Evolutionary conservation across 2,329 filamentous ascomycete species (phyloP).

Genomic region (Pseudogymnoascus sp.): DNA sequence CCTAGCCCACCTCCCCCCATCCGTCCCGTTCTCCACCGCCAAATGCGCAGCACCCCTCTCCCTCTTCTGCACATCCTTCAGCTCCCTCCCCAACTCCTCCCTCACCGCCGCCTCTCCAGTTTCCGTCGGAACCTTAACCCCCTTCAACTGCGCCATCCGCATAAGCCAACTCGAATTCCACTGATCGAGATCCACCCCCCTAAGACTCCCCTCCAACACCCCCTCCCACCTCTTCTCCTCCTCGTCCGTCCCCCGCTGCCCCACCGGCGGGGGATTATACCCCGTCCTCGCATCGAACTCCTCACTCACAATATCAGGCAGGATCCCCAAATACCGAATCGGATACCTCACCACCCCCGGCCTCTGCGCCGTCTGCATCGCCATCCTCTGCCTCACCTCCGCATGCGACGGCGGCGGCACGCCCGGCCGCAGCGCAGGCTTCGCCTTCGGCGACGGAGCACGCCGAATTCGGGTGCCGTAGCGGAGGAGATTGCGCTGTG

Average conservation of each 20-base stretch:
- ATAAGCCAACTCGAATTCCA: not conserved
- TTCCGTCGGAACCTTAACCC: not conserved
- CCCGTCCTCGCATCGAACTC: not conserved
- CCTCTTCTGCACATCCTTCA: not conserved
- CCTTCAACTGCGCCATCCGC: not conserved
- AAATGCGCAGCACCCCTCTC: not conserved
- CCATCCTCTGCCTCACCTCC: not conserved
- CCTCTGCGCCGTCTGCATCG: not conserved
- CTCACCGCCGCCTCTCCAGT: not conserved
- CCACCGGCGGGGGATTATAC: not conserved
- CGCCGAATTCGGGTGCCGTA: not conserved
- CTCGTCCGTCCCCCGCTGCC: not conserved
- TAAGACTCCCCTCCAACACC: not conserved
- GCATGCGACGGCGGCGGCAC: not conserved
- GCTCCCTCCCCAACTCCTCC: not conserved
- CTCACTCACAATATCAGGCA: not conserved
- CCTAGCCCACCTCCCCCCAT: not conserved
- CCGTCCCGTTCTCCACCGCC: not conserved
- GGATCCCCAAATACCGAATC: not conserved
- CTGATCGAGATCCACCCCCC: not conserved
- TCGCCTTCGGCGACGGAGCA: not conserved
- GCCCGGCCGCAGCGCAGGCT: not conserved
- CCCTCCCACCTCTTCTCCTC: not conserved
- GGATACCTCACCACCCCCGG: not conserved
- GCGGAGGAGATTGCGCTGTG: too few species aligned